Evolutionary conservation across 169 alveolate species (phyloP), one percentile per base, ranked within the genome.

Genomic region (Cryptosporidium ubiquitum): DNA sequence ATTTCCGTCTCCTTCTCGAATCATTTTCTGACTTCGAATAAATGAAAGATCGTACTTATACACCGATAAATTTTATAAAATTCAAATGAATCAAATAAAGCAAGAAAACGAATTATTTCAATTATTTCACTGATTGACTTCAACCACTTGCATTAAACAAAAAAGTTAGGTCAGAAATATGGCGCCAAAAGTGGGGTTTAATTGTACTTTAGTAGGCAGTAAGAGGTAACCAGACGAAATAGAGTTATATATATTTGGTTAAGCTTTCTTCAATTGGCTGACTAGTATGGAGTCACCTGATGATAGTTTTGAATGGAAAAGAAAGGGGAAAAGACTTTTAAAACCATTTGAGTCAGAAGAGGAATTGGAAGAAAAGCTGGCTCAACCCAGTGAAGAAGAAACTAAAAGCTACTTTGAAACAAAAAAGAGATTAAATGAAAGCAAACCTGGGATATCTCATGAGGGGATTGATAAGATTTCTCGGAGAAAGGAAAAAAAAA

Each of bases 1-100:
- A 79, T 79, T 26, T 40, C 89, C 89, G 14, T 79, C 89, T 42
- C 89, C 89, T 3, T 57, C 61, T 20, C 40, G 23, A 23, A 79
- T 79, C 89, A 79, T 79, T 12, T 44, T 47, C 33, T 20, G 10
- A 6, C 9, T 7, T 10, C 2, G 12, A 55, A 1, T 55, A 4
- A 55, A 26, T 26, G 12, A 1, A n/a, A 14, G 16, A 12, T 3
- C 12, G 23, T 14, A 12, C 23, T 14, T 47, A 2, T 47, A n/a
- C n/a, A n/a, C n/a, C n/a, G n/a, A n/a, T n/a, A n/a, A n/a, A n/a
- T n/a, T n/a, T n/a, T n/a, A n/a, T n/a, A n/a, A n/a, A n/a, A n/a
- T n/a, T n/a, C n/a, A n/a, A n/a, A n/a, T n/a, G n/a, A n/a, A n/a
- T n/a, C n/a, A n/a, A n/a, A n/a, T n/a, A n/a, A 42, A 42, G 10